Base-by-base conservation (phyloP, 2,329 filamentous ascomycete genomes). In the Xylariaceae sp. region DNA sequence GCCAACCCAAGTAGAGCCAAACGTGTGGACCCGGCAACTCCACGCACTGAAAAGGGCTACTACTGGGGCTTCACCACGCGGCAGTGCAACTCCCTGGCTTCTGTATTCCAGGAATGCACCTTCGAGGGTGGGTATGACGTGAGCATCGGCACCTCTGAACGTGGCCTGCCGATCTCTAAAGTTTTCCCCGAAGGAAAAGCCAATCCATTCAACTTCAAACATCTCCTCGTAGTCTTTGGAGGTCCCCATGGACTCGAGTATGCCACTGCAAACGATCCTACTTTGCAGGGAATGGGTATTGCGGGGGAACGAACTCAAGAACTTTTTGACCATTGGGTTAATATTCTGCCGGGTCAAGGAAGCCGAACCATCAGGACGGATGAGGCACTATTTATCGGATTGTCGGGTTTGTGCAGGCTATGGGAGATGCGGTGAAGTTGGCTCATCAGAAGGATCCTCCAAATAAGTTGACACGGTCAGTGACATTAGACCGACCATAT, bases 1-100 rank as follows among this genome's bases (percentile, higher is more conserved):
- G 73, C 78, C 57, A 74, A 77, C 15, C 69, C 74, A 53, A 72
- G 70, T 1, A 71, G 61, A 63, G 85, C 83, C 0, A 80, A 86
- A 56, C 82, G 87, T 13, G 86, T 93, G 2, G 79, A 86, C 42
- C 88, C 90, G 0, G 78, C 82, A 30, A 76, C 81, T 2, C 91
- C 91, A 0, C 82, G 90, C 59, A 87, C 88, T 55, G 85, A 92
- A 64, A 83, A 79, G 1, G 91, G 91, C 0, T 94, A 91, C 74
- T 95, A 92, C 75, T 96, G 91, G 90, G 91, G 91, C 51, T 96
- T 88, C 73, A 81, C 77, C 7, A 84, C 92, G 2, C 83, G 91
- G 30, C 83, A 81, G 62, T 86, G 86, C 42, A 69, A 74, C 3
- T 87, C 83, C 2, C 80, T 96, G 4, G 88, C 88, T 4, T 77